Evolutionary conservation across 1,139 yeast genomes (phyloP).

Genomic region (Zygosaccharomyces sapae): DNA sequence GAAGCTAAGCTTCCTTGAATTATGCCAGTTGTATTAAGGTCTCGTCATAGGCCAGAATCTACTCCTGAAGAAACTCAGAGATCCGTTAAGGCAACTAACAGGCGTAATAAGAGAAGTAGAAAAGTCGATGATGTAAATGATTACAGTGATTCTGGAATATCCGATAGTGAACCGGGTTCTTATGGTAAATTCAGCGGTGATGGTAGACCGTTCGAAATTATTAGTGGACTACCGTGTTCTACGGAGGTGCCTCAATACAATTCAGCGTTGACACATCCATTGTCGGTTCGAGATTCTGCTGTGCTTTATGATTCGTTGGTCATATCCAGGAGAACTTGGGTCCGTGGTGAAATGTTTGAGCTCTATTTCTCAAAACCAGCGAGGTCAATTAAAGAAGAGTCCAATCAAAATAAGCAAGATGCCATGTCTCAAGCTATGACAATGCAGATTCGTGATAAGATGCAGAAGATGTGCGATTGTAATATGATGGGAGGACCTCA

Average conservation of each 20-base stretch:
- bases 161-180: slow-evolving; percentile 7
- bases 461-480: slow-evolving; percentile 85
- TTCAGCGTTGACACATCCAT: slow-evolving; percentile 54
- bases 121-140: slow-evolving; percentile 14
- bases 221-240: slow-evolving; percentile 70
- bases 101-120: slow-evolving; percentile 13
- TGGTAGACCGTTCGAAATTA: slow-evolving; percentile 43
- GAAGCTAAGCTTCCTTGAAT: neutral
- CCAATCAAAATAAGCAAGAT: slow-evolving; percentile 6
- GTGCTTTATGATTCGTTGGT: slow-evolving; percentile 67
- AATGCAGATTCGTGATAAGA: slow-evolving; percentile 62
- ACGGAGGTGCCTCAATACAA: slow-evolving; percentile 54
- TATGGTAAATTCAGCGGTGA: slow-evolving; percentile 6
- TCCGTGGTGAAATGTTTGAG: slow-evolving; percentile 68
- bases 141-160: slow-evolving; percentile 13
- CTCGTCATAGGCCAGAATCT: slow-evolving; percentile 9
- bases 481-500: slow-evolving; percentile 78
- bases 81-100: slow-evolving; percentile 2
- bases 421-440: slow-evolving; percentile 11
- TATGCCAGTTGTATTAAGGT: slow-evolving; percentile 15
- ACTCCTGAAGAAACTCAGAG: slow-evolving; percentile 5
- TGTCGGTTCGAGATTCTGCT: slow-evolving; percentile 69
- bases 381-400: slow-evolving; percentile 18
- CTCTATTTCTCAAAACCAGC: slow-evolving; percentile 66
- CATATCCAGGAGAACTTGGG: slow-evolving; percentile 71